Percentiles rank a stretch among this genome's conserved stretches.
Conservation (phyloP, 768 basidiomycete species). For the Trametes cubensis region DNA sequence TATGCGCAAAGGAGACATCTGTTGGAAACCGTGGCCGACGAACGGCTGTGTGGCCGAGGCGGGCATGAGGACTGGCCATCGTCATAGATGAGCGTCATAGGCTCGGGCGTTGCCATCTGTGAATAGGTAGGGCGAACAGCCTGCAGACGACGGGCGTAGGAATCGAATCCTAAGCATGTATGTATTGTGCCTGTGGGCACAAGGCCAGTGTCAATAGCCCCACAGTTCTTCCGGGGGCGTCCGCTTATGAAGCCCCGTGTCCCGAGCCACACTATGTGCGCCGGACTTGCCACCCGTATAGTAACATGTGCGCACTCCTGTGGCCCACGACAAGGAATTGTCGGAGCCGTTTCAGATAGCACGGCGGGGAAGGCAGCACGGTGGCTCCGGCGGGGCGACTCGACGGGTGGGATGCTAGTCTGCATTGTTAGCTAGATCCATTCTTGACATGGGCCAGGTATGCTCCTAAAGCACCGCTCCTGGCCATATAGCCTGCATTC, state of each 20-base stretch:
- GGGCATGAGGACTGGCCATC: not conserved
- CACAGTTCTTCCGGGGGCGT: conserved; percentile 4
- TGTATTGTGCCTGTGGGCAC: conserved; percentile 13
- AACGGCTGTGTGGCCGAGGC: not conserved
- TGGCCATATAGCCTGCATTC: conserved; percentile 11
- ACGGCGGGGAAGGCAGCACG: conserved; percentile 6
- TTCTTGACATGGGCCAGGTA: conserved; percentile 1
- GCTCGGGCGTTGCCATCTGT: not conserved
- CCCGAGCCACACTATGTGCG: not conserved
- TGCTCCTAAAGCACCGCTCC: conserved; percentile 11
- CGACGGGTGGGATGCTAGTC: not conserved
- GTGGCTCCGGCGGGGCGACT: not conserved
- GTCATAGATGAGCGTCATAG: conserved; percentile 20
- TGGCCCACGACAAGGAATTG: not conserved
- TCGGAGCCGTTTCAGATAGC: conserved; percentile 16
- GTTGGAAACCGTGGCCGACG: not conserved
- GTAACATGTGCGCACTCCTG: conserved; percentile 2
- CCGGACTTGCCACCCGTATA: not conserved
- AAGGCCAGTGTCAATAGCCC: not conserved
- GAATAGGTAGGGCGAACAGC: too few relatives aligned
- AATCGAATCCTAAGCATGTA: too few relatives aligned
- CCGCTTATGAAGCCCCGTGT: conserved; percentile 3
- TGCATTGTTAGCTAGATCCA: conserved; percentile 13
- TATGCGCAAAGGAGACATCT: not conserved
- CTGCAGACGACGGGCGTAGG: too few relatives aligned